A percentile compares a stretch with the other conserved stretches of the same genome.
phyloP scores from a whole-genome alignment of 176 grass and related monocot genomes.

The Lolium multiflorum region DNA sequence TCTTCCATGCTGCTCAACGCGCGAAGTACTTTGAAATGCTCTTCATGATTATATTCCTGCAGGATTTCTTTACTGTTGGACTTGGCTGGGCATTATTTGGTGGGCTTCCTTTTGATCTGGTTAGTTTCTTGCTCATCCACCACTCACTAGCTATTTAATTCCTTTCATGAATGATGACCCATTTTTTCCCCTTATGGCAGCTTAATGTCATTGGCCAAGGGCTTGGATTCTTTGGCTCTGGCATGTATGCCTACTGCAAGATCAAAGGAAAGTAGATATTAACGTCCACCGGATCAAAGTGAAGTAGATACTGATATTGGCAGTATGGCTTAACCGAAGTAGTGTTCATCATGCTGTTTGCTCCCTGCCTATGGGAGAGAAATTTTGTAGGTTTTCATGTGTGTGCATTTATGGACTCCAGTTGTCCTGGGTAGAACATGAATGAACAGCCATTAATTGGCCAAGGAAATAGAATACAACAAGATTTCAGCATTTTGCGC shows the following conservation, averaged over 20 bases:
- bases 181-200: constrained; percentile 48
- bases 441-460: constrained; percentile 21
- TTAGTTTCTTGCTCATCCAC: constrained; percentile 42
- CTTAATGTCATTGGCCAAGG: constrained; percentile 95
- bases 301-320: constrained; percentile 35
- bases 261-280: constrained; percentile 77
- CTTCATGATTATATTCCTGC: constrained; percentile 36
- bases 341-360: constrained; percentile 38
- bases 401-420: constrained; percentile 40
- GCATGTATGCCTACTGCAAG: constrained; percentile 96
- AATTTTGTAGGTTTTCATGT: constrained; percentile 65
- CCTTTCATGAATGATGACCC: constrained; percentile 23
- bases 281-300: not conserved
- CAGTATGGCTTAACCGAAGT: constrained; percentile 45
- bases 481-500: not conserved
- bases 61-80: constrained; percentile 97
- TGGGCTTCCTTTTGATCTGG: constrained; percentile 94
- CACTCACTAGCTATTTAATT: not conserved
- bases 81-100: constrained; percentile 95
- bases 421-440: constrained; percentile 38
- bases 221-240: constrained; percentile 88
- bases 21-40: constrained; percentile 19
- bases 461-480: constrained; percentile 56
- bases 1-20: constrained; percentile 6
- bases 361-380: constrained; percentile 55